phyloP scores from a whole-genome alignment of 1,284 basidiomycete species.

The Cystobasidium slooffiae region DNA sequence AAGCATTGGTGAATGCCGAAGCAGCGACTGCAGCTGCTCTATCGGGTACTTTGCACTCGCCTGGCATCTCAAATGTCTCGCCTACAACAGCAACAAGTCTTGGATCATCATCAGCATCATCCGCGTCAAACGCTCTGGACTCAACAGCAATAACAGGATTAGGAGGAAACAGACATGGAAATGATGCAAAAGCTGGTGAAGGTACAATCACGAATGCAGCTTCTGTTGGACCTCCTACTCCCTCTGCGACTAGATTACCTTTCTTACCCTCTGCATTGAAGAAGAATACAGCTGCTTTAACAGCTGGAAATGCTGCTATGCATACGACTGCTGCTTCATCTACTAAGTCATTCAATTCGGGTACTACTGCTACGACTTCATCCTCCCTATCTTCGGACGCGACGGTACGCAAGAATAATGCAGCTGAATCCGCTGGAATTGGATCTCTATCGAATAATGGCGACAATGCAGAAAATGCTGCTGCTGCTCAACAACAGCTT shows the following conservation, averaged over 20 bases:
- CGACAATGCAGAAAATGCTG: too few relatives aligned
- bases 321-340: neutral
- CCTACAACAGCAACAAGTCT: neutral
- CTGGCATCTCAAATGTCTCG: neutral
- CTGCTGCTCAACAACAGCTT: too few relatives aligned
- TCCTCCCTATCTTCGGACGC: too few relatives aligned
- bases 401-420: too few relatives aligned
- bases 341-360: neutral
- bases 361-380: too few relatives aligned
- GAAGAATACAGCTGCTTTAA: conserved; percentile 59
- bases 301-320: conserved; percentile 62
- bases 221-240: conserved; percentile 4
- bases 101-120: neutral
- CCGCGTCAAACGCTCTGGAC: neutral
- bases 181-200: conserved; percentile 5
- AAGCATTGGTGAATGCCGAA: neutral
- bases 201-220: conserved; percentile 1
- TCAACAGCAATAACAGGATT: neutral
- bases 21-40: conserved; percentile 8
- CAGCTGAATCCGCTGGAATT: too few relatives aligned
- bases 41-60: conserved; percentile 4
- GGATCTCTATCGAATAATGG: too few relatives aligned
- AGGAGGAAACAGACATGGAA: neutral
- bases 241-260: conserved; percentile 15
- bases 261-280: conserved; percentile 27